A percentile compares a stretch with the other conserved stretches of the same genome.
Conservation (phyloP, 192 early-diverging fungal genomes). For the Backusella australiensis region DNA sequence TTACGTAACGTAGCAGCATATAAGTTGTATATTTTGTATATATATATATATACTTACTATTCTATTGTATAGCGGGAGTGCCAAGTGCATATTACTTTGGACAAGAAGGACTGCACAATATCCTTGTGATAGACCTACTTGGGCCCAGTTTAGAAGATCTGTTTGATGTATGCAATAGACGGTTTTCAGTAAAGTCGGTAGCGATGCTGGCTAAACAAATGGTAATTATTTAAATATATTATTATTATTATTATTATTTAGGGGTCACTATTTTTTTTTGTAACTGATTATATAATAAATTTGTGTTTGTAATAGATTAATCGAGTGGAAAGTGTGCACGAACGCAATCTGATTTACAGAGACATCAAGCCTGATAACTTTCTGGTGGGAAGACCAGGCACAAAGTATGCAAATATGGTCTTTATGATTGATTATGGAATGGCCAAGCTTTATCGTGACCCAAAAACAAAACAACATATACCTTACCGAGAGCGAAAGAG, state of each 20-base stretch:
- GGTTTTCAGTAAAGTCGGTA: constrained; percentile 88
- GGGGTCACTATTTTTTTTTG: not conserved
- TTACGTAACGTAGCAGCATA: constrained; percentile 37
- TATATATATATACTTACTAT: not conserved
- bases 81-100: constrained; percentile 94
- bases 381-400: constrained; percentile 79
- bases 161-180: constrained; percentile 93
- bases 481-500: constrained; percentile 95
- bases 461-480: constrained; percentile 95
- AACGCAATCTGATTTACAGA: constrained; percentile 91
- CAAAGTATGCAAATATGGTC: constrained; percentile 63
- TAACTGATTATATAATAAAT: not conserved
- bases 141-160: constrained; percentile 94
- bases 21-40: not conserved
- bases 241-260: not conserved
- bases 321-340: constrained; percentile 90
- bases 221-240: constrained; percentile 43
- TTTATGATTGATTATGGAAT: constrained; percentile 98
- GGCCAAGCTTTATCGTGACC: constrained; percentile 97
- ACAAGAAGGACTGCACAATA: constrained; percentile 92
- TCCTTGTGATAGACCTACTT: constrained; percentile 92
- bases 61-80: constrained; percentile 60
- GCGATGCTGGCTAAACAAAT: constrained; percentile 95
- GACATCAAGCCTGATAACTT: constrained; percentile 99
- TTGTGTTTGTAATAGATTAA: constrained; percentile 40